A percentile compares a stretch with the other conserved stretches of the same genome.
phyloP scores from a whole-genome alignment of 2,329 filamentous ascomycete species.

The Ophiostoma ulmi region DNA sequence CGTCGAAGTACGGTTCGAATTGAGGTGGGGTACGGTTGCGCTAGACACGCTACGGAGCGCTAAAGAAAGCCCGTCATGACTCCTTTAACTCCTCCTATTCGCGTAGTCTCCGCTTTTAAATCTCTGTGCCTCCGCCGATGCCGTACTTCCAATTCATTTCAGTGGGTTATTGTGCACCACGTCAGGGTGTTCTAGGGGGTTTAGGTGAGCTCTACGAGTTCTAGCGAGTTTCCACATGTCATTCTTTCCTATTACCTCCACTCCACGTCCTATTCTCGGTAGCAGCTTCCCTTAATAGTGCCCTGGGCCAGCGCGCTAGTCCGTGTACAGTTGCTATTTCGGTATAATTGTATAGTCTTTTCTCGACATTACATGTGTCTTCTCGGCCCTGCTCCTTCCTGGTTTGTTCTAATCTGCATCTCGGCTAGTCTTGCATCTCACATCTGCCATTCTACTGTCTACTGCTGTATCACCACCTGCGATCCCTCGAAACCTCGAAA shows the following conservation, averaged over 20 bases:
- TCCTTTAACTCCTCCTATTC: constrained; percentile 3
- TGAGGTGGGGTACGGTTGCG: constrained; percentile 29
- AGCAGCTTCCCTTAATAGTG: background rate
- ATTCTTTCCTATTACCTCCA: background rate
- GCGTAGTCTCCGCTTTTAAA: background rate
- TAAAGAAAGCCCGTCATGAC: constrained; percentile 1
- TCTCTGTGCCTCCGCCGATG: background rate
- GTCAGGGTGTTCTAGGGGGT: background rate
- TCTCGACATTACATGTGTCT: background rate
- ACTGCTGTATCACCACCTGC: constrained; percentile 3
- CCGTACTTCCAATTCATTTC: background rate
- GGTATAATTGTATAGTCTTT: background rate
- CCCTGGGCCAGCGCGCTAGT: constrained; percentile 5
- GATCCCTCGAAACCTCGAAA: background rate
- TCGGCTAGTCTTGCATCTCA: constrained; percentile 1
- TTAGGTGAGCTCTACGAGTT: background rate
- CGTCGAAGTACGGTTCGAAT: constrained; percentile 26
- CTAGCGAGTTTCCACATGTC: background rate
- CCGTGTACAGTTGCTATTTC: background rate
- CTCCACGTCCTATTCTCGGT: background rate
- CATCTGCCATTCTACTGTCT: background rate
- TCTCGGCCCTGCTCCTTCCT: constrained; percentile 2
- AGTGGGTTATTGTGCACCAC: background rate
- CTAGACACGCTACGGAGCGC: background rate
- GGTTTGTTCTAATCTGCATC: background rate